Percentiles rank a stretch among this genome's conserved stretches.
These are phyloP conservation scores for Penicillium sp. DNA, from an alignment of 2,329 filamentous ascomycete species.

Conservation along the genomic window DNA sequence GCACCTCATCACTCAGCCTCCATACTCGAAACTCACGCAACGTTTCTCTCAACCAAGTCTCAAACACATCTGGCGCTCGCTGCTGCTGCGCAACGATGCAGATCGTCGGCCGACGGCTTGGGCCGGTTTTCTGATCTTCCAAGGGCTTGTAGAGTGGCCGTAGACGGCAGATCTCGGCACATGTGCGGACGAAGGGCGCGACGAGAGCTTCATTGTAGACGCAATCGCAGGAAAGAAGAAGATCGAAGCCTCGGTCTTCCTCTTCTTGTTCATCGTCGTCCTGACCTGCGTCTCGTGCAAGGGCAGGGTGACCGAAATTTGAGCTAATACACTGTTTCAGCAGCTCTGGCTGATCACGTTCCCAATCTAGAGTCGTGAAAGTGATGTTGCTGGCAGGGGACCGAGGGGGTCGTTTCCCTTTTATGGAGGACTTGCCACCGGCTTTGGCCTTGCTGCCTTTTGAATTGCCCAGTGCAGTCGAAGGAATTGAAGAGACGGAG, in stretches of 20 bases:
- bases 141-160: conserved; percentile 31
- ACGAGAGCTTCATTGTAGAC: conserved; percentile 90
- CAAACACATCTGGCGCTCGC: conserved; percentile 76
- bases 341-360: conserved; percentile 45
- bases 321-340: conserved; percentile 33
- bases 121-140: conserved; percentile 10
- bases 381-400: conserved; percentile 41
- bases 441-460: conserved; percentile 9
- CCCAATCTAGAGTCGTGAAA: conserved; percentile 74
- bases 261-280: conserved; percentile 16
- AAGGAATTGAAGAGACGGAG: neutral
- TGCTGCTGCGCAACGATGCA: conserved; percentile 87
- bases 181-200: conserved; percentile 73
- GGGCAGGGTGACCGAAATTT: neutral
- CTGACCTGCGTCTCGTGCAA: neutral
- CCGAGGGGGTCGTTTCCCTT: conserved; percentile 2
- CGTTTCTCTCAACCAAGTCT: conserved; percentile 70
- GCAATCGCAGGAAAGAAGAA: conserved; percentile 82
- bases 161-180: conserved; percentile 65
- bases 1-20: conserved; percentile 61
- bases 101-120: conserved; percentile 48
- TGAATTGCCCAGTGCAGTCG: conserved; percentile 1
- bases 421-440: conserved; percentile 4
- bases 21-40: conserved; percentile 63
- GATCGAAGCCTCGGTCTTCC: conserved; percentile 53